Evolutionary conservation across 2,329 filamentous ascomycete species (phyloP).

Genomic region (Parascedosporium putredinis): DNA sequence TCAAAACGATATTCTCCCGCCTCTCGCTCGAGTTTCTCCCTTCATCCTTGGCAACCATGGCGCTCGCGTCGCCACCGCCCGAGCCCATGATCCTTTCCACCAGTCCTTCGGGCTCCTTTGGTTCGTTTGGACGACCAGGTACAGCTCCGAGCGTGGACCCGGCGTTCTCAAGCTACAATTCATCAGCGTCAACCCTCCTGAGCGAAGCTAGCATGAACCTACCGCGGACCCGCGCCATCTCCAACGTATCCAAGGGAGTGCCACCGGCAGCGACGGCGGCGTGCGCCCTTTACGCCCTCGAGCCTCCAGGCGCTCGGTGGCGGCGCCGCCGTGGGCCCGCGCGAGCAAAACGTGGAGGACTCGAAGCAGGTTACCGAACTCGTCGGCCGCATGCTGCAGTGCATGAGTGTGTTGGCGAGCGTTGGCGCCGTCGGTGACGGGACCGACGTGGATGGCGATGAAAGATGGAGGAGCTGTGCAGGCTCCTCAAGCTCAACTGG

Average conservation of each 20-base stretch:
- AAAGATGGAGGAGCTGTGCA: constrained; percentile 75
- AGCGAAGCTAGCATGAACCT: constrained; percentile 46
- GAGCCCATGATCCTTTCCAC: constrained; percentile 37
- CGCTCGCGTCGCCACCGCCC: constrained; percentile 41
- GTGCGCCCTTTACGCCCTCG: constrained; percentile 40
- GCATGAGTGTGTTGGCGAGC: constrained; percentile 78
- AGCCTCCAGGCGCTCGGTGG: constrained; percentile 23
- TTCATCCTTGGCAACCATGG: constrained; percentile 39
- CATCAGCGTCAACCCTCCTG: constrained; percentile 69
- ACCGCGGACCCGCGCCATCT: constrained; percentile 68
- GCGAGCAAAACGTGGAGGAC: constrained; percentile 53
- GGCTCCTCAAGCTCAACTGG: constrained; percentile 94
- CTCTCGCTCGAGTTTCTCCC: constrained; percentile 71
- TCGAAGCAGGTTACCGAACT: constrained; percentile 83
- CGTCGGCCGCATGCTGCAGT: constrained; percentile 91
- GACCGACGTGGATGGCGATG: constrained; percentile 60
- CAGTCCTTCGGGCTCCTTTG: constrained; percentile 38
- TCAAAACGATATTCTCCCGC: constrained; percentile 84
- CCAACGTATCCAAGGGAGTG: constrained; percentile 65
- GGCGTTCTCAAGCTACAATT: constrained; percentile 62
- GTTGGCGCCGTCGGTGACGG: constrained; percentile 38
- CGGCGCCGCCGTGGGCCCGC: constrained; percentile 24
- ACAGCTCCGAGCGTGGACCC: constrained; percentile 69
- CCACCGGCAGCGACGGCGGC: constrained; percentile 27
- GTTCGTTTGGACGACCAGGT: constrained; percentile 47